Evolutionary conservation across 129 eudicot genomes (phyloP).

Genomic region (Ambrosia artemisiifolia): DNA sequence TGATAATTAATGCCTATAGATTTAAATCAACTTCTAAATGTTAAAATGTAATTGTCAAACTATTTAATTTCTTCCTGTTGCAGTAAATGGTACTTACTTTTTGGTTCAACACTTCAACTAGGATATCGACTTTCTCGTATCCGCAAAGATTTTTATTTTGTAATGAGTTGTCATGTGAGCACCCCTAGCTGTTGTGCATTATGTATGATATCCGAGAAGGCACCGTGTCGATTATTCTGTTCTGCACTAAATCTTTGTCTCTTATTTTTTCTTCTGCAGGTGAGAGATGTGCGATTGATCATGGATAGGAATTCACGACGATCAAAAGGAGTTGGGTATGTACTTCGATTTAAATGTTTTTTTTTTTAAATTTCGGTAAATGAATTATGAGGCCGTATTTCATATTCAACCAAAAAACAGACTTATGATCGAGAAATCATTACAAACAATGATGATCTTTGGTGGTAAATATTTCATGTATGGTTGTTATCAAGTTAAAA

Average conservation of each 20-base stretch:
- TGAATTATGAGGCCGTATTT: neutral
- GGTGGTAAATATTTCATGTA: neutral
- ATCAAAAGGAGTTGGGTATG: conserved; percentile 98
- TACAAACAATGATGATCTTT: neutral
- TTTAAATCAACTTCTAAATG: neutral
- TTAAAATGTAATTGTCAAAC: neutral
- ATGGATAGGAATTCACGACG: conserved; percentile 93
- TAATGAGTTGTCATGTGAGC: neutral
- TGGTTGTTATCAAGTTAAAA: neutral
- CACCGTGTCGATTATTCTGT: neutral
- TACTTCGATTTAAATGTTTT: neutral
- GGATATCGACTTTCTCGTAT: neutral
- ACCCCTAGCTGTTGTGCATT: conserved; percentile 12
- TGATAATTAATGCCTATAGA: neutral
- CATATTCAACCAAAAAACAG: neutral
- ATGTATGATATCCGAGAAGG: neutral
- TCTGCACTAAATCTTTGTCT: neutral
- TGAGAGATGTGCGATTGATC: conserved; percentile 85
- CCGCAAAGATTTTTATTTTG: neutral
- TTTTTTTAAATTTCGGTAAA: neutral
- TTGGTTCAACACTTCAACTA: neutral
- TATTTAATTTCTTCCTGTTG: neutral
- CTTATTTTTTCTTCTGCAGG: conserved; percentile 42
- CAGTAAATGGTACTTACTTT: neutral
- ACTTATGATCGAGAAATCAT: neutral